These are phyloP conservation scores for Tolypocladium inflatum DNA, from an alignment of 2,329 filamentous ascomycete genomes.

Conservation along the genomic window DNA sequence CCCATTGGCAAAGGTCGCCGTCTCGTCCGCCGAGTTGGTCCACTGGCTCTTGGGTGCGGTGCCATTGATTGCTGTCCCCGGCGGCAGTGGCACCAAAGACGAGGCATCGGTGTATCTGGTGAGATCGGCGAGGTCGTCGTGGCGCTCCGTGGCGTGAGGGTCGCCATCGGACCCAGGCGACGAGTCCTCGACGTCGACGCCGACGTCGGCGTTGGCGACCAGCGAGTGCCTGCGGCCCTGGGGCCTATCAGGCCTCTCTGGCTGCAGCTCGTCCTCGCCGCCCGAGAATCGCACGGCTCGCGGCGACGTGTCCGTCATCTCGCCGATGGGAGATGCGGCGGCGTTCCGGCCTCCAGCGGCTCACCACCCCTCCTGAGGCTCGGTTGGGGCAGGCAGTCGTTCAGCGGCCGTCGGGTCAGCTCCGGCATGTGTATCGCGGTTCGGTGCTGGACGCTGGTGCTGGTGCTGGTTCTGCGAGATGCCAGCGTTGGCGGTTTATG, in stretches of 20 bases:
- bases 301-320: constrained; percentile 39
- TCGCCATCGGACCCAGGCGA: constrained; percentile 24
- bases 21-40: constrained; percentile 16
- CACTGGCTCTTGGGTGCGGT: constrained; percentile 28
- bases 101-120: constrained; percentile 32
- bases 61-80: constrained; percentile 32
- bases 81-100: constrained; percentile 31
- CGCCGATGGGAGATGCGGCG: not conserved
- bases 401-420: not conserved
- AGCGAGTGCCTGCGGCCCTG: constrained; percentile 26
- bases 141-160: constrained; percentile 35
- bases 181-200: constrained; percentile 15
- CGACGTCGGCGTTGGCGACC: not conserved
- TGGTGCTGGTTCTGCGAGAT: not conserved
- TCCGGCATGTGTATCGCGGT: not conserved
- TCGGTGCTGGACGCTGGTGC: not conserved
- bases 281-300: constrained; percentile 48
- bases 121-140: constrained; percentile 37
- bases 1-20: constrained; percentile 18
- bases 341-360: not conserved
- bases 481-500: not conserved
- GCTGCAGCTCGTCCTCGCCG: constrained; percentile 31
- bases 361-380: not conserved
- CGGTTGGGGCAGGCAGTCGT: not conserved
- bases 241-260: constrained; percentile 34